These are phyloP conservation scores for Gardenia jasminoides DNA, from an alignment of 257 asterid species.

Conservation along the genomic window DNA sequence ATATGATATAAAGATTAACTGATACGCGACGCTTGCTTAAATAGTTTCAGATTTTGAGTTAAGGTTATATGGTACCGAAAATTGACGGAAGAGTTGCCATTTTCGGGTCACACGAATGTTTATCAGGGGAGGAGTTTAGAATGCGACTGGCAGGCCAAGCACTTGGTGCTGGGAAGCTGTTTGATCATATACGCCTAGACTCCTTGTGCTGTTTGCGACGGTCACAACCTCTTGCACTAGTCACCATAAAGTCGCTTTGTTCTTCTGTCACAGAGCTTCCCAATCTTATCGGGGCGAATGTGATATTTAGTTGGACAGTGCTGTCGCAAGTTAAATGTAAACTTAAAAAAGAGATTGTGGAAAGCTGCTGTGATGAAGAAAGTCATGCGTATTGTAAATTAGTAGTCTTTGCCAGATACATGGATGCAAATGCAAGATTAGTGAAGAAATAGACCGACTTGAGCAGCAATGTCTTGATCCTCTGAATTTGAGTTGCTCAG, in stretches of 20 bases:
- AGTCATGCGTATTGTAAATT: not conserved
- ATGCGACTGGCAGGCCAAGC: not conserved
- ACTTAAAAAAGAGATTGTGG: not conserved
- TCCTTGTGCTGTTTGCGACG: not conserved
- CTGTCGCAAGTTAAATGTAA: not conserved
- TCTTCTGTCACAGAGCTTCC: not conserved
- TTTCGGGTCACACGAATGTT: not conserved
- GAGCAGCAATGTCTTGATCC: not conserved
- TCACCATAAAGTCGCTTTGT: not conserved
- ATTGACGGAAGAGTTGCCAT: not conserved
- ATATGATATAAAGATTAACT: slow-evolving; percentile 30
- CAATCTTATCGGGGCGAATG: not conserved
- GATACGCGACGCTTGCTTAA: not conserved
- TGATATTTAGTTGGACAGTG: not conserved
- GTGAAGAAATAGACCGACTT: not conserved
- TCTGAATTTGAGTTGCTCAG: not conserved
- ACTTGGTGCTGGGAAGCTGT: not conserved
- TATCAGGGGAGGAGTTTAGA: not conserved
- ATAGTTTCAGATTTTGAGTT: not conserved
- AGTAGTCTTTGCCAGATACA: not conserved
- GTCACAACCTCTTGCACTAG: not conserved
- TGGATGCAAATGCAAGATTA: not conserved
- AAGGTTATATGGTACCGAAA: not conserved
- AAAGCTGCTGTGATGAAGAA: not conserved
- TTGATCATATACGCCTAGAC: not conserved